A percentile compares a stretch with the other conserved stretches of the same genome.
Conservation (phyloP, 2,329 filamentous ascomycete genomes). For the Aspergillus fumigatus region DNA sequence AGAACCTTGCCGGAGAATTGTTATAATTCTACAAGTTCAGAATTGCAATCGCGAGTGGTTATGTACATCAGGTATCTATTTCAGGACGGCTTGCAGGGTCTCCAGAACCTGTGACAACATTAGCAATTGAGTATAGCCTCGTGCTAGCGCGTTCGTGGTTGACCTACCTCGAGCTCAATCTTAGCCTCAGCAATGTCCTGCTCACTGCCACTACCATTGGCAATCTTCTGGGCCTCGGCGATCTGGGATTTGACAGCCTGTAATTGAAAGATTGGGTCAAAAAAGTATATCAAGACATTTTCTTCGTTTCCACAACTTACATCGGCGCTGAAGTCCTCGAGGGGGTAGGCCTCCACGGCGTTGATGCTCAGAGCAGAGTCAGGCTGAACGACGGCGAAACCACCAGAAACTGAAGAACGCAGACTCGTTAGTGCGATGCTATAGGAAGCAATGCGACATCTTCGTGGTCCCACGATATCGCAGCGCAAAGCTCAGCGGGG, state of each 20-base stretch:
- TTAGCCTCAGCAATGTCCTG: constrained; percentile 98
- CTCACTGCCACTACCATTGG: constrained; percentile 84
- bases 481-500: constrained; percentile 7
- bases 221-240: constrained; percentile 92
- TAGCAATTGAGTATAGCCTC: constrained; percentile 2
- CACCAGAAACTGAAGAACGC: constrained; percentile 70
- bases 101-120: constrained; percentile 41
- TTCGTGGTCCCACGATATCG: background rate
- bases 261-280: constrained; percentile 4
- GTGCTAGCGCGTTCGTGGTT: background rate
- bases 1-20: constrained; percentile 24
- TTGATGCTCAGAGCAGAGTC: constrained; percentile 96
- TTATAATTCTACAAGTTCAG: constrained; percentile 40
- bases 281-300: constrained; percentile 2
- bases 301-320: constrained; percentile 34
- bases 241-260: constrained; percentile 82
- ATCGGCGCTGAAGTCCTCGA: constrained; percentile 95
- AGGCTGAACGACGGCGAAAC: constrained; percentile 95
- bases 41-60: constrained; percentile 29
- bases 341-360: constrained; percentile 87
- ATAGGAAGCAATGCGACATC: background rate
- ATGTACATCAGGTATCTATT: constrained; percentile 43
- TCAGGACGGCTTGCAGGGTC: constrained; percentile 46
- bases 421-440: constrained; percentile 16
- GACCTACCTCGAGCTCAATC: constrained; percentile 90